These are phyloP conservation scores for Mychonastes homosphaera DNA, from an alignment of 139 green algal genomes.

Conservation along the genomic window DNA sequence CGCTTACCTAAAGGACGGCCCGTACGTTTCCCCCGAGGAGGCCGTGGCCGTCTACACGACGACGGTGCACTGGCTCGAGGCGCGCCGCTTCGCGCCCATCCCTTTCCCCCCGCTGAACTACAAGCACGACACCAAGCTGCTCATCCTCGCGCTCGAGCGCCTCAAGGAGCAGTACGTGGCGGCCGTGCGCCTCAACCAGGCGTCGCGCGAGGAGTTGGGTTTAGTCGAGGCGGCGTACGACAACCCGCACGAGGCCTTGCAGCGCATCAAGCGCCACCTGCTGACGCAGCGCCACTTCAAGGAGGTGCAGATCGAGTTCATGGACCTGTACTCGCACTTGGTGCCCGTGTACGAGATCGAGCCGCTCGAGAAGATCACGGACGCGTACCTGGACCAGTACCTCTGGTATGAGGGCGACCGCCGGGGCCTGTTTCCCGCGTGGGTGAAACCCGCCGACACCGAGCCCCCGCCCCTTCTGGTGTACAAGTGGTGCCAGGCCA, in stretches of 20 bases:
- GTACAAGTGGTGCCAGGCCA: conserved; percentile 95
- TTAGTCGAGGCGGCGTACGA: conserved; percentile 99
- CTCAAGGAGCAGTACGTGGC: conserved; percentile 99
- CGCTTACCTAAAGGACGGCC: conserved; percentile 97
- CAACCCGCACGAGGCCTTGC: conserved; percentile 97
- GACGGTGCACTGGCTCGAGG: conserved; percentile 98
- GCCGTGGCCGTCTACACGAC: conserved; percentile 98
- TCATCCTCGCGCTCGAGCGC: conserved; percentile 95
- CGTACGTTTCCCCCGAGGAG: conserved; percentile 87
- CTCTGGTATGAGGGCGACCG: conserved; percentile 89
- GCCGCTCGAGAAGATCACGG: conserved; percentile 99
- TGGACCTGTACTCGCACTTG: conserved; percentile 96
- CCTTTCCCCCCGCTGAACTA: conserved; percentile 98
- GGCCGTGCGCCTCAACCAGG: conserved; percentile 87
- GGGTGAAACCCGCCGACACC: conserved; percentile 93
- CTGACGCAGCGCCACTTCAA: conserved; percentile 97
- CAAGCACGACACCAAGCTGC: conserved; percentile 99
- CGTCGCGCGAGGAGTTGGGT: conserved; percentile 95
- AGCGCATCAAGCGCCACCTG: conserved; percentile 98
- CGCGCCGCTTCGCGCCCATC: conserved; percentile 67
- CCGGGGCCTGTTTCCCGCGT: conserved; percentile 96
- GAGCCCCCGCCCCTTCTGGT: conserved; percentile 96
- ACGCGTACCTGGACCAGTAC: conserved; percentile 97
- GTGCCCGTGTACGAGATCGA: conserved; percentile 98
- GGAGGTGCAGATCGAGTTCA: conserved; percentile 91